These are phyloP conservation scores for Chalciporus pseudorubinellus DNA, from an alignment of 768 basidiomycete genomes.

Conservation along the genomic window DNA sequence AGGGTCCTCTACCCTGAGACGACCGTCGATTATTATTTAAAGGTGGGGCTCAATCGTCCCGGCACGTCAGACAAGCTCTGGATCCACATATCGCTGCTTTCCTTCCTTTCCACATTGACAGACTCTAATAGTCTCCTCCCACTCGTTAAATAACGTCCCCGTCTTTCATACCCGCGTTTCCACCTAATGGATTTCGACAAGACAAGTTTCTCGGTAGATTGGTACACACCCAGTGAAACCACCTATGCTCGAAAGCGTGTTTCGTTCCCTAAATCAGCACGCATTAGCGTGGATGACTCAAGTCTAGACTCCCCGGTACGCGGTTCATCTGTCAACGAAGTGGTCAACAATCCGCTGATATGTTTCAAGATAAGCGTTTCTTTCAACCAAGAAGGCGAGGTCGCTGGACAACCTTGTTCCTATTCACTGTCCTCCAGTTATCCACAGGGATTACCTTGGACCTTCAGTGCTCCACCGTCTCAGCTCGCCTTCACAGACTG, in stretches of 20 bases:
- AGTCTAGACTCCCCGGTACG: constrained; percentile 29
- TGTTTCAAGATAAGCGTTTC: constrained; percentile 22
- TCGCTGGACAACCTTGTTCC: constrained; percentile 5
- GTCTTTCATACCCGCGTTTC: background rate
- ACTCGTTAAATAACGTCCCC: constrained; percentile 1
- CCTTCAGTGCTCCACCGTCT: constrained; percentile 18
- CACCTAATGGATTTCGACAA: constrained; percentile 31
- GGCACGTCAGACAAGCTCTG: background rate
- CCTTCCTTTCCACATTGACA: background rate
- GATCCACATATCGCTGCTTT: background rate
- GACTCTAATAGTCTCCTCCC: constrained; percentile 5
- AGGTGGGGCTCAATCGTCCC: background rate
- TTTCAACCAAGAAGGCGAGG: constrained; percentile 20
- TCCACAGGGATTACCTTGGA: constrained; percentile 6
- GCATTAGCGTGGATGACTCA: constrained; percentile 32
- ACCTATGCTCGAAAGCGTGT: constrained; percentile 25
- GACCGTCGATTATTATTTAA: constrained; percentile 15
- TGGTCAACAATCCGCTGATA: constrained; percentile 3
- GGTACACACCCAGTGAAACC: constrained; percentile 30
- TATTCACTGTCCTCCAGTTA: constrained; percentile 10
- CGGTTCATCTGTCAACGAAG: background rate
- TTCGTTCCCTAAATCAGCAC: constrained; percentile 34
- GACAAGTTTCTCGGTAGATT: constrained; percentile 31
- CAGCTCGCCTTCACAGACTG: constrained; percentile 1
- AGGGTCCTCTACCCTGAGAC: constrained; percentile 20